Percentiles rank a stretch among this genome's conserved stretches.
These are phyloP conservation scores for Paxillus rubicundulus DNA, from an alignment of 768 basidiomycete genomes.

Conservation along the genomic window DNA sequence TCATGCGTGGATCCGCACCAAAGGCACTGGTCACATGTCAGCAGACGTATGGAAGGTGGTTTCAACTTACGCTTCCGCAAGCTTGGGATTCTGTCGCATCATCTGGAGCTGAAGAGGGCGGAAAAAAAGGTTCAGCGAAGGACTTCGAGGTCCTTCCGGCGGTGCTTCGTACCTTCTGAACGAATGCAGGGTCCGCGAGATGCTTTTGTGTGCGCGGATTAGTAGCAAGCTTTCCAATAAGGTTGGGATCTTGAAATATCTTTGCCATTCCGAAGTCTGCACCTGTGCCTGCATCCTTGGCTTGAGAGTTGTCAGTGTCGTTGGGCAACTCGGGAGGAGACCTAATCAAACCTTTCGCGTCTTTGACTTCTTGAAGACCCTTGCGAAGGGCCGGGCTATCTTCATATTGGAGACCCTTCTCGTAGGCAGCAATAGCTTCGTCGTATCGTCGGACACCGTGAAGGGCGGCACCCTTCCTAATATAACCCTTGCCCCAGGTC, in stretches of 20 bases:
- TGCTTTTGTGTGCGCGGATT: conserved; percentile 86
- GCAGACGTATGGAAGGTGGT: background rate
- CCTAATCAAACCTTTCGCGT: conserved; percentile 64
- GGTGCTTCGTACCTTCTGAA: conserved; percentile 51
- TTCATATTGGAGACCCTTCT: conserved; percentile 77
- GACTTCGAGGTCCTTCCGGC: background rate
- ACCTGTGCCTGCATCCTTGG: conserved; percentile 36
- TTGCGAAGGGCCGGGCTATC: conserved; percentile 80
- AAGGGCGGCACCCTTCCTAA: conserved; percentile 88
- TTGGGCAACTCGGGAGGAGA: background rate
- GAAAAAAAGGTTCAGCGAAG: background rate
- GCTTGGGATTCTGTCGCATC: conserved; percentile 65
- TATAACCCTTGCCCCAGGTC: conserved; percentile 87
- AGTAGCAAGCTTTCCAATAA: conserved; percentile 77
- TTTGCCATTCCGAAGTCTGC: conserved; percentile 64
- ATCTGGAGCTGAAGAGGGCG: conserved; percentile 47
- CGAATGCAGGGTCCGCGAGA: conserved; percentile 79
- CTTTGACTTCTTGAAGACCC: conserved; percentile 84
- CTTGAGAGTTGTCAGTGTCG: conserved; percentile 19
- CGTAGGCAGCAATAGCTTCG: conserved; percentile 83
- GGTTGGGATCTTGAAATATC: conserved; percentile 81
- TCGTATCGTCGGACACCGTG: conserved; percentile 78
- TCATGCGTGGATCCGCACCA: conserved; percentile 82
- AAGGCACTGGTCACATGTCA: conserved; percentile 43
- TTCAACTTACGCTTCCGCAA: conserved; percentile 52